These are phyloP conservation scores for Vitis labrusca DNA, from an alignment of 164 flowering plant species.

Conservation along the genomic window DNA sequence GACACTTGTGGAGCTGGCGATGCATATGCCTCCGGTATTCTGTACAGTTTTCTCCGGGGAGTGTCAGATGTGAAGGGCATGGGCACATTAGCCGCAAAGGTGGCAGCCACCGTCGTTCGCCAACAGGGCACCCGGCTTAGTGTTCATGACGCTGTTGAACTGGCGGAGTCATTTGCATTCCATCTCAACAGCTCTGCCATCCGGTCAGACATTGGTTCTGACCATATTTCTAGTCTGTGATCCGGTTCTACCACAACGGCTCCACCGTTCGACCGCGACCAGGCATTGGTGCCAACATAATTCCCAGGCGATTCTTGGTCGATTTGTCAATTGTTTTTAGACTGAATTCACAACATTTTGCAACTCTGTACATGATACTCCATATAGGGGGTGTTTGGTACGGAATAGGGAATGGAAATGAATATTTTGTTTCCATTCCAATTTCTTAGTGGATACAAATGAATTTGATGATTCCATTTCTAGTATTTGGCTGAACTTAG, in stretches of 20 bases:
- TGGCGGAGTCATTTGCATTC: constrained; percentile 64
- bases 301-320: no score
- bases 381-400: no score
- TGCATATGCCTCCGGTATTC: constrained; percentile 91
- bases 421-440: no score
- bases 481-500: no score
- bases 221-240: constrained; percentile 56
- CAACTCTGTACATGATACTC: no score
- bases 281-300: no score
- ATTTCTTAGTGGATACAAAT: no score
- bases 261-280: no score
- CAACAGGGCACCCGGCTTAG: constrained; percentile 93
- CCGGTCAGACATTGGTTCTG: constrained; percentile 51
- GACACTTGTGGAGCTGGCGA: constrained; percentile 99
- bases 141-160: constrained; percentile 64
- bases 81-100: constrained; percentile 78
- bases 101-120: constrained; percentile 85
- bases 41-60: constrained; percentile 73
- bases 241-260: background rate
- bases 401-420: no score
- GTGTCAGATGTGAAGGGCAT: constrained; percentile 73
- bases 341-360: no score
- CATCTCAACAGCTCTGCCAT: constrained; percentile 33
- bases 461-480: no score
- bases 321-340: no score